phyloP scores from a whole-genome alignment of 768 basidiomycete species.

The Pluteus cervinus region DNA sequence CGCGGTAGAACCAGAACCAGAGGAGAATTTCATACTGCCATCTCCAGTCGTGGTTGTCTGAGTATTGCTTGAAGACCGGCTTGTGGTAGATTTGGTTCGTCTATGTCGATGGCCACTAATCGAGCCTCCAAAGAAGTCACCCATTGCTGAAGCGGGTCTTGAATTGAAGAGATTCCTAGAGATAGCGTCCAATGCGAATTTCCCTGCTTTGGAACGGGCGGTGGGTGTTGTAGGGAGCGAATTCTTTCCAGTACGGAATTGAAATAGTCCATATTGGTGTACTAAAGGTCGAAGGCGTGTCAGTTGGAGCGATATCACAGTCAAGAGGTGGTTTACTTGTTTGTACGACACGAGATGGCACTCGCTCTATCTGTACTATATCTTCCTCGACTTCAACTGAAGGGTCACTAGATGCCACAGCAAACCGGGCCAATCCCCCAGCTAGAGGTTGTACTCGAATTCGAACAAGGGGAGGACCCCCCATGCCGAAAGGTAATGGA shows the following conservation, averaged over 20 bases:
- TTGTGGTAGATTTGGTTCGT: constrained; percentile 62
- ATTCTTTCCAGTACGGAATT: constrained; percentile 69
- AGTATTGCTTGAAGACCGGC: constrained; percentile 70
- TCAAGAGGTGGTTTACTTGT: constrained; percentile 58
- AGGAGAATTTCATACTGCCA: constrained; percentile 69
- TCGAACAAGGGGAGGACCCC: constrained; percentile 67
- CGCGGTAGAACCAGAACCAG: constrained; percentile 58
- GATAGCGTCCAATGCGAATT: constrained; percentile 85
- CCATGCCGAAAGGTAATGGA: constrained; percentile 69
- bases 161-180: constrained; percentile 82
- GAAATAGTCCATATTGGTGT: constrained; percentile 85
- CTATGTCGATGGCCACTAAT: constrained; percentile 62
- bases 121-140: constrained; percentile 72
- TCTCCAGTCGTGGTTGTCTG: constrained; percentile 64
- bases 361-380: constrained; percentile 69
- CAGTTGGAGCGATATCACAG: no score
- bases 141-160: constrained; percentile 60
- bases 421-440: constrained; percentile 76
- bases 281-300: constrained; percentile 35
- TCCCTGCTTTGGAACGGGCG: constrained; percentile 70
- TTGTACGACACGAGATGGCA: constrained; percentile 71
- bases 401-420: constrained; percentile 68
- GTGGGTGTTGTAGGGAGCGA: constrained; percentile 87
- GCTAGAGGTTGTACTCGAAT: constrained; percentile 80
- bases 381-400: constrained; percentile 75